Conservation (phyloP, 352 stramenopile genomes). For the Phytophthora pistaciae region DNA sequence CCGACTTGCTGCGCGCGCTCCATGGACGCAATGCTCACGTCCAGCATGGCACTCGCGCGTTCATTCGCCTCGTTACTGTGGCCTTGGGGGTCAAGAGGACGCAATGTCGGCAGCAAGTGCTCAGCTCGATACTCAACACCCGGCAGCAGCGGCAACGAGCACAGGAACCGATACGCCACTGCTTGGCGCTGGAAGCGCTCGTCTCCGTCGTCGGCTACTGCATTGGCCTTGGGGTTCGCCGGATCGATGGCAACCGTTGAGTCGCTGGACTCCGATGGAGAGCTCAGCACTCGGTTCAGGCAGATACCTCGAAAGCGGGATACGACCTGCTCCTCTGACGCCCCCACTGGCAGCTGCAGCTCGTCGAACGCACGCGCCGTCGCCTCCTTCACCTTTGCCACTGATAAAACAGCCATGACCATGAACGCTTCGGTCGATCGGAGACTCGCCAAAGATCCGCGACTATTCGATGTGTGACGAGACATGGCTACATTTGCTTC, state of each 20-base stretch:
- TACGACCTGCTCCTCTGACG: slow-evolving; percentile 57
- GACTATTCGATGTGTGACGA: slow-evolving; percentile 22
- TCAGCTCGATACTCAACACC: slow-evolving; percentile 37
- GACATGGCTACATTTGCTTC: slow-evolving; percentile 12
- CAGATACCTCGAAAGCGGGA: slow-evolving; percentile 58
- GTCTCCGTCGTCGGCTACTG: slow-evolving; percentile 17
- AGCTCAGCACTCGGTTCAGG: slow-evolving; percentile 48
- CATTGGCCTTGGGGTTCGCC: slow-evolving; percentile 7
- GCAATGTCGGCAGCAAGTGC: slow-evolving; percentile 56
- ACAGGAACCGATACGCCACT: slow-evolving; percentile 74
- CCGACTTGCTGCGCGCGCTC: slow-evolving; percentile 64
- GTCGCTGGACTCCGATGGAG: slow-evolving; percentile 12
- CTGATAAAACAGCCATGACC: slow-evolving; percentile 25
- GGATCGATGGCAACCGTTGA: background rate
- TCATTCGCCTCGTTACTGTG: slow-evolving; percentile 30
- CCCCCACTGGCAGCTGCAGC: slow-evolving; percentile 60
- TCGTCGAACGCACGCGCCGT: slow-evolving; percentile 60
- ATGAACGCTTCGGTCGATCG: background rate
- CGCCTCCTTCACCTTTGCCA: slow-evolving; percentile 43
- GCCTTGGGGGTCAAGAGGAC: slow-evolving; percentile 43
- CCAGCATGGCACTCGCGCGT: slow-evolving; percentile 67
- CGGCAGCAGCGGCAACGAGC: slow-evolving; percentile 53
- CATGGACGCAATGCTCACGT: slow-evolving; percentile 69
- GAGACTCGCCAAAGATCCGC: slow-evolving; percentile 23
- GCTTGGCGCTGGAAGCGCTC: slow-evolving; percentile 64